These are phyloP conservation scores for Vanrija sp. DNA, from an alignment of 1,284 basidiomycete species.

Conservation along the genomic window DNA sequence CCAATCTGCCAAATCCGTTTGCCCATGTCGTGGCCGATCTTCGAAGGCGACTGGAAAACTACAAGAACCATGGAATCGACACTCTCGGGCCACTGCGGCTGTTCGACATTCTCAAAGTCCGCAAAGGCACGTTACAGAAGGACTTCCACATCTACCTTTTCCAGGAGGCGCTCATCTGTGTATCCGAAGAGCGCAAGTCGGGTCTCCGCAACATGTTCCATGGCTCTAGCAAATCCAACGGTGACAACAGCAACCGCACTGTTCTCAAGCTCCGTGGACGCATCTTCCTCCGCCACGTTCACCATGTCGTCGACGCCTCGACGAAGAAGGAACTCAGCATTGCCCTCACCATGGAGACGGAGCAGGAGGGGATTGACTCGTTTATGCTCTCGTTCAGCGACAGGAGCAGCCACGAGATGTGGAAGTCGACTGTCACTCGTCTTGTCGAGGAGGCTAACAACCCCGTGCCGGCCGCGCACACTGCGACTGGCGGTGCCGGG, in stretches of 20 bases:
- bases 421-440: conserved; percentile 72
- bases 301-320: conserved; percentile 72
- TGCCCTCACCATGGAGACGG: conserved; percentile 81
- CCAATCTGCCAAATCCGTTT: conserved; percentile 52
- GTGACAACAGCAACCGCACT: background rate
- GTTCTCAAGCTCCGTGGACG: conserved; percentile 86
- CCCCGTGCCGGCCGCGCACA: background rate
- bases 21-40: conserved; percentile 78
- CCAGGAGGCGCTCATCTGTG: conserved; percentile 92
- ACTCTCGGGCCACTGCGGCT: conserved; percentile 77
- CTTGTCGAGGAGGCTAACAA: conserved; percentile 54
- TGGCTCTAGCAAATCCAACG: background rate
- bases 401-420: conserved; percentile 77
- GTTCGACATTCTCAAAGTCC: conserved; percentile 83
- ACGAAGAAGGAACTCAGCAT: conserved; percentile 75
- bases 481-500: background rate
- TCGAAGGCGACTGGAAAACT: conserved; percentile 80
- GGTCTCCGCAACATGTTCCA: conserved; percentile 46
- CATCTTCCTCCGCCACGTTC: conserved; percentile 90
- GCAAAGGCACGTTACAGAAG: conserved; percentile 77
- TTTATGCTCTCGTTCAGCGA: conserved; percentile 94
- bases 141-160: conserved; percentile 96
- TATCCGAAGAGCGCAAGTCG: conserved; percentile 80
- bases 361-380: conserved; percentile 78
- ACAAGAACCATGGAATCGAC: conserved; percentile 86